phyloP scores from a whole-genome alignment of 129 eudicot species.

The Chrysanthemum makinoi region DNA sequence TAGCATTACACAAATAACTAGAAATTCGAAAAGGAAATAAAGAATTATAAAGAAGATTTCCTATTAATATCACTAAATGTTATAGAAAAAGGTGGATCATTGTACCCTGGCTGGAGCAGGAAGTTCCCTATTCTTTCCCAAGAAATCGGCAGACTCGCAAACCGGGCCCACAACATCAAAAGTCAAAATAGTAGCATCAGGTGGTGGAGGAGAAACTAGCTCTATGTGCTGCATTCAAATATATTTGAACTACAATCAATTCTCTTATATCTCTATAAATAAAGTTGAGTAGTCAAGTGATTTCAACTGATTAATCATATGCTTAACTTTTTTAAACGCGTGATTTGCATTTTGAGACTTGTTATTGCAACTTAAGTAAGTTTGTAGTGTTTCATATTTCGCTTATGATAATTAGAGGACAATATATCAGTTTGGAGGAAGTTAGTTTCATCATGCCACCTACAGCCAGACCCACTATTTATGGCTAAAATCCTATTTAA shows the following conservation, averaged over 20 bases:
- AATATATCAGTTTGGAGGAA: no score
- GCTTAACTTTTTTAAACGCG: no score
- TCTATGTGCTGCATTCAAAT: slow-evolving; percentile 78
- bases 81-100: background rate
- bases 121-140: slow-evolving; percentile 86
- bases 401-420: no score
- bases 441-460: no score
- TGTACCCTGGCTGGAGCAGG: slow-evolving; percentile 72
- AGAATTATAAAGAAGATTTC: background rate
- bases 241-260: background rate
- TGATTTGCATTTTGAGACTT: no score
- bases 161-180: slow-evolving; percentile 94
- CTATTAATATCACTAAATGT: background rate
- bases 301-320: no score
- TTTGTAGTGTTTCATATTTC: no score
- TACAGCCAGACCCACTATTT: no score
- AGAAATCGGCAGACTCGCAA: slow-evolving; percentile 81
- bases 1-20: background rate
- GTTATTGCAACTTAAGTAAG: no score
- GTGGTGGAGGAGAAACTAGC: slow-evolving; percentile 66
- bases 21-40: background rate
- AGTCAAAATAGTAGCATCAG: slow-evolving; percentile 62
- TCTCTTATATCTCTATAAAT: no score
- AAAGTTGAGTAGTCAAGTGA: no score
- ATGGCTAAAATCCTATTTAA: no score